A percentile compares a stretch with the other conserved stretches of the same genome.
Conservation (phyloP, 2,329 filamentous ascomycete genomes). For the Pseudogymnoascus sp. region DNA sequence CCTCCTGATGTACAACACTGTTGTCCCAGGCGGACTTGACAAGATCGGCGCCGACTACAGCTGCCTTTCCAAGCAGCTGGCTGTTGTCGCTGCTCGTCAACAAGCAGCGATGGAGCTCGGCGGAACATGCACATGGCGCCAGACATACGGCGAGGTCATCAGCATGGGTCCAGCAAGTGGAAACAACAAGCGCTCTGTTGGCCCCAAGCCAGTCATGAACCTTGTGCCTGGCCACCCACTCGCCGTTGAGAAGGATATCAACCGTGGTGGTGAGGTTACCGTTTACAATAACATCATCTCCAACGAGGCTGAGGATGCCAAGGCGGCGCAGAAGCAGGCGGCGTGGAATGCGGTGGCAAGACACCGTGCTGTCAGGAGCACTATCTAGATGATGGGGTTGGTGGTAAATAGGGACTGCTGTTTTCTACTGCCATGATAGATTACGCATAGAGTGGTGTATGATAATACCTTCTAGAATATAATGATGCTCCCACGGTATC, state of each 20-base stretch:
- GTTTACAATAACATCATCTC: neutral
- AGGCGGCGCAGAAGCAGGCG: neutral
- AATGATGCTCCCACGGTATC: neutral
- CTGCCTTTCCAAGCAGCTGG: conserved; percentile 23
- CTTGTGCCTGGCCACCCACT: neutral
- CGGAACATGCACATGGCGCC: conserved; percentile 2
- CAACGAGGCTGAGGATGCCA: neutral
- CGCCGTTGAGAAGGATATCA: neutral
- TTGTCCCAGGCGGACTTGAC: conserved; percentile 26
- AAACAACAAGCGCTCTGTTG: neutral
- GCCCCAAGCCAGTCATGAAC: neutral
- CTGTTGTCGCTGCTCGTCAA: neutral
- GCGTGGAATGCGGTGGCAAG: neutral
- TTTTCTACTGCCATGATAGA: neutral
- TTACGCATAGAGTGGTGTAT: conserved; percentile 6
- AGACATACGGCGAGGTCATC: neutral
- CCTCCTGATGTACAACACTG: conserved; percentile 25
- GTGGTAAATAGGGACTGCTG: conserved; percentile 3
- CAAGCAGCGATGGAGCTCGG: neutral
- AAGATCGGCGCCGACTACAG: conserved; percentile 24
- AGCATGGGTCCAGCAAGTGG: conserved; percentile 1
- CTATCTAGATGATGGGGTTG: neutral
- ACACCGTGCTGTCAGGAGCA: neutral
- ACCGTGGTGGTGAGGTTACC: neutral
- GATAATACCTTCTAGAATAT: conserved; percentile 4